Evolutionary conservation across 2,329 filamentous ascomycete species (phyloP).

Genomic region (Eutypella sp.): DNA sequence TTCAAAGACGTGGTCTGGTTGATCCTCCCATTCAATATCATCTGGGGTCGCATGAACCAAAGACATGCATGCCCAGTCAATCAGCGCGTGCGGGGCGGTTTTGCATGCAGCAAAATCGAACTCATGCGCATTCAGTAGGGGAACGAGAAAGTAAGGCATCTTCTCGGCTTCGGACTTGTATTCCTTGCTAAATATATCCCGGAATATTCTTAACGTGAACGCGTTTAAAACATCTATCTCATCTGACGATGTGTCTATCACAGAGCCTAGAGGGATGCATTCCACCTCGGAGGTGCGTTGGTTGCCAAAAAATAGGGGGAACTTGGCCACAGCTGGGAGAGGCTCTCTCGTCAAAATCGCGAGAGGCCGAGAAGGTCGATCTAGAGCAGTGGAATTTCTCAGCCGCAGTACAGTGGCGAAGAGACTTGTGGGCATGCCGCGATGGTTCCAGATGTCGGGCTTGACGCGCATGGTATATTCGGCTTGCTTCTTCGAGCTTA

Average conservation of each 20-base stretch:
- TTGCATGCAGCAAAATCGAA: constrained; percentile 14
- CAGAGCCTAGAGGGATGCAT: constrained; percentile 37
- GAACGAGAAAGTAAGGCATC: constrained; percentile 81
- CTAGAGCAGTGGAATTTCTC: constrained; percentile 48
- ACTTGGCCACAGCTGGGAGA: constrained; percentile 60
- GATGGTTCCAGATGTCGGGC: constrained; percentile 63
- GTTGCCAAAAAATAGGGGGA: constrained; percentile 68
- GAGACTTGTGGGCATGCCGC: constrained; percentile 46
- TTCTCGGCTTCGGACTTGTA: constrained; percentile 60
- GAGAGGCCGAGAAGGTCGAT: constrained; percentile 57
- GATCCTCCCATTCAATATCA: constrained; percentile 35
- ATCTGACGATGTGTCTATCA: constrained; percentile 38
- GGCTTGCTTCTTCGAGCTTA: constrained; percentile 71
- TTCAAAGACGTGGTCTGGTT: constrained; percentile 44
- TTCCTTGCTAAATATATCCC: constrained; percentile 83
- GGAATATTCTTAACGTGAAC: constrained; percentile 73
- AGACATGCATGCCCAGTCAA: constrained; percentile 60
- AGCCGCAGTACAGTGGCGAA: constrained; percentile 61
- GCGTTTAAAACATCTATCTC: constrained; percentile 53
- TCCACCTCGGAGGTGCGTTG: constrained; percentile 55
- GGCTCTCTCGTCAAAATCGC: constrained; percentile 63
- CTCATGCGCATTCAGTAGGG: constrained; percentile 33
- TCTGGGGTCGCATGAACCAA: constrained; percentile 28
- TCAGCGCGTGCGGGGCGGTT: constrained; percentile 24
- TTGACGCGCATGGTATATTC: constrained; percentile 76